Conservation (phyloP, 495 filamentous ascomycete genomes). For the Penicillium arizonense region DNA sequence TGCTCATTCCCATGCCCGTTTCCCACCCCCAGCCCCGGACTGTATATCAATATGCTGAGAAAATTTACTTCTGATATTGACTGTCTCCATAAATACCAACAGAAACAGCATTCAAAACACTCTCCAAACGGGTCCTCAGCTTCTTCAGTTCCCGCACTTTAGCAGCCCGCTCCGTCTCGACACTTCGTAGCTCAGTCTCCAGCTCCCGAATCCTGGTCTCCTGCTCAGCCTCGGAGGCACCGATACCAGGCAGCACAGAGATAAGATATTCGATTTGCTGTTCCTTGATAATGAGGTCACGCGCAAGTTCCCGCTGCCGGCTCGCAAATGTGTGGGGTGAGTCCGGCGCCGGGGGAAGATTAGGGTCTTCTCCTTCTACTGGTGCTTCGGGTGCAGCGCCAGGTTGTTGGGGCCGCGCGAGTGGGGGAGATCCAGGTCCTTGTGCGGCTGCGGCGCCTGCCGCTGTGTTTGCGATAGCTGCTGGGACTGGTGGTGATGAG, state of each 20-base stretch:
- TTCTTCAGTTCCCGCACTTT: slow-evolving; percentile 71
- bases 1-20: background rate
- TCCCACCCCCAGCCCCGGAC: background rate
- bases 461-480: slow-evolving; percentile 29
- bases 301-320: slow-evolving; percentile 76
- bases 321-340: slow-evolving; percentile 64
- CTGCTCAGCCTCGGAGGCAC: slow-evolving; percentile 81
- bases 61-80: slow-evolving; percentile 5
- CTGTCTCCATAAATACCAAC: slow-evolving; percentile 37
- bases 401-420: slow-evolving; percentile 20
- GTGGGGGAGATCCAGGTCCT: slow-evolving; percentile 30
- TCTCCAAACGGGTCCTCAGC: slow-evolving; percentile 66
- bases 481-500: slow-evolving; percentile 40
- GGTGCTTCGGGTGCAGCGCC: slow-evolving; percentile 13
- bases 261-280: slow-evolving; percentile 93
- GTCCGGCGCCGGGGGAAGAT: slow-evolving; percentile 49
- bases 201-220: slow-evolving; percentile 68
- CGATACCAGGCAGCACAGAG: slow-evolving; percentile 78
- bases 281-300: slow-evolving; percentile 84
- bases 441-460: slow-evolving; percentile 12
- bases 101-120: slow-evolving; percentile 47
- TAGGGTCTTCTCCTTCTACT: slow-evolving; percentile 24
- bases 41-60: background rate
- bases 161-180: slow-evolving; percentile 67
- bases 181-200: slow-evolving; percentile 70